These are phyloP conservation scores for Podospora australis DNA, from an alignment of 495 filamentous ascomycete genomes.

Conservation along the genomic window DNA sequence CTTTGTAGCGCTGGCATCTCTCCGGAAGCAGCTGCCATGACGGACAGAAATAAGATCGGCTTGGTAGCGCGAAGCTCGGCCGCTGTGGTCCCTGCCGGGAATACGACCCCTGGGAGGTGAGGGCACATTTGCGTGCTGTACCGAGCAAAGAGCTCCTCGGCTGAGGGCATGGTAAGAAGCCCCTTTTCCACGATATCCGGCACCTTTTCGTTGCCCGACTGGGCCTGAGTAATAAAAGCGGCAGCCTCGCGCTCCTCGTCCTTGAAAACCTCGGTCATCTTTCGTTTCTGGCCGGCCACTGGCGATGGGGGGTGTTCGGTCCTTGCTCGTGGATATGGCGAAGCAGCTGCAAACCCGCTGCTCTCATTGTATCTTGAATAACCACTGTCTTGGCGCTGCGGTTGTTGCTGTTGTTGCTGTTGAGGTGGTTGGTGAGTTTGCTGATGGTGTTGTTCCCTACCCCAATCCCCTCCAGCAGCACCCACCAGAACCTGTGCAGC, in stretches of 20 bases:
- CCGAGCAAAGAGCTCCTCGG: slow-evolving; percentile 57
- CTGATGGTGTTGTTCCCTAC: background rate
- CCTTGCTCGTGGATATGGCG: slow-evolving; percentile 23
- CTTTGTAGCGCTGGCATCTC: slow-evolving; percentile 54
- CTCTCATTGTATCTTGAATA: background rate
- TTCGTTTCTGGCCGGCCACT: slow-evolving; percentile 44
- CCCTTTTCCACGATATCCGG: slow-evolving; percentile 66
- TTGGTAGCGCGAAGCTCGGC: slow-evolving; percentile 61
- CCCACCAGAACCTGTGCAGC: background rate
- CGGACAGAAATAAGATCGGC: slow-evolving; percentile 74
- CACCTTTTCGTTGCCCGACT: background rate
- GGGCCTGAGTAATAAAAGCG: background rate
- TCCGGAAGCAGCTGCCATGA: slow-evolving; percentile 62
- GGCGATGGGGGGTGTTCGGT: background rate
- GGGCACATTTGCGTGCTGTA: slow-evolving; percentile 63
- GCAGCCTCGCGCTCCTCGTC: slow-evolving; percentile 8
- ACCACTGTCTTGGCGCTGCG: too few relatives aligned
- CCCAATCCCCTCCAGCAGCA: background rate
- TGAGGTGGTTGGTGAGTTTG: too few relatives aligned
- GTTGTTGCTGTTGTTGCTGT: too few relatives aligned
- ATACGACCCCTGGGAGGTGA: slow-evolving; percentile 74
- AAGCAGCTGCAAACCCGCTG: background rate
- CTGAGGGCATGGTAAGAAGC: slow-evolving; percentile 56
- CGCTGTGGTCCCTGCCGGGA: slow-evolving; percentile 59
- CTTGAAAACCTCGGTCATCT: slow-evolving; percentile 22